Conservation (phyloP, 192 early-diverging fungal species). For the Mortierella alpina region DNA sequence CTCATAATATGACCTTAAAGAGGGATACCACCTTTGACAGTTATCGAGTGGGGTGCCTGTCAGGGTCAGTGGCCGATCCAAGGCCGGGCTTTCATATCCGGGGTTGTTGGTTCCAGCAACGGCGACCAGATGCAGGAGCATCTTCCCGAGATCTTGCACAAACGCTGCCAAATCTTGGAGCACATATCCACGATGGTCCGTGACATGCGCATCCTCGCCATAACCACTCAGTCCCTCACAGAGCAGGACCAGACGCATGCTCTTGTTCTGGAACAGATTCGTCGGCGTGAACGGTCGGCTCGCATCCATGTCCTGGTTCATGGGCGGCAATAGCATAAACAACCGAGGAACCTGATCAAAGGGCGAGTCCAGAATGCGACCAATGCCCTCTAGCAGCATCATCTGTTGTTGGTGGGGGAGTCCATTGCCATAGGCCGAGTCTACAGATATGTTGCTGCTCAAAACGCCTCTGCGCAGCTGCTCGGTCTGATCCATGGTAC, state of each 20-base stretch:
- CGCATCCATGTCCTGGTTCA: slow-evolving; percentile 23
- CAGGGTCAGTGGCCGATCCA: slow-evolving; percentile 18
- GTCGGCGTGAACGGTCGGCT: slow-evolving; percentile 16
- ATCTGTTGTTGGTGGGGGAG: slow-evolving; percentile 15
- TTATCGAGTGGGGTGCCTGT: slow-evolving; percentile 50
- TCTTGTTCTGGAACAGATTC: slow-evolving; percentile 33
- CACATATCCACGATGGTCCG: slow-evolving; percentile 42
- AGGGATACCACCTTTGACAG: slow-evolving; percentile 43
- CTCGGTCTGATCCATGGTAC: no score
- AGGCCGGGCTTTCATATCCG: slow-evolving; percentile 13
- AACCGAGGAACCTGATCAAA: slow-evolving; percentile 47
- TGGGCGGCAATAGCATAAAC: slow-evolving; percentile 51
- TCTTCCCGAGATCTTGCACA: slow-evolving; percentile 41
- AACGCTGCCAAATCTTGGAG: slow-evolving; percentile 16
- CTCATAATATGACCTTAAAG: slow-evolving; percentile 33
- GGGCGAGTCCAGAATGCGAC: slow-evolving; percentile 36
- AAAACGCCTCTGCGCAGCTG: no score
- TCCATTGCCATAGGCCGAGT: not conserved
- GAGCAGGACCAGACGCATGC: slow-evolving; percentile 31
- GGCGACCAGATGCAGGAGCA: slow-evolving; percentile 30
- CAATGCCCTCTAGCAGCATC: slow-evolving; percentile 39
- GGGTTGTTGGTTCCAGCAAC: slow-evolving; percentile 35
- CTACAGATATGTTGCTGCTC: slow-evolving; percentile 8
- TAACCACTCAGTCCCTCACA: slow-evolving; percentile 43
- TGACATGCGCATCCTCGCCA: slow-evolving; percentile 47